phyloP scores from a whole-genome alignment of 352 stramenopile genomes.

The Phytophthora aleatoria region DNA sequence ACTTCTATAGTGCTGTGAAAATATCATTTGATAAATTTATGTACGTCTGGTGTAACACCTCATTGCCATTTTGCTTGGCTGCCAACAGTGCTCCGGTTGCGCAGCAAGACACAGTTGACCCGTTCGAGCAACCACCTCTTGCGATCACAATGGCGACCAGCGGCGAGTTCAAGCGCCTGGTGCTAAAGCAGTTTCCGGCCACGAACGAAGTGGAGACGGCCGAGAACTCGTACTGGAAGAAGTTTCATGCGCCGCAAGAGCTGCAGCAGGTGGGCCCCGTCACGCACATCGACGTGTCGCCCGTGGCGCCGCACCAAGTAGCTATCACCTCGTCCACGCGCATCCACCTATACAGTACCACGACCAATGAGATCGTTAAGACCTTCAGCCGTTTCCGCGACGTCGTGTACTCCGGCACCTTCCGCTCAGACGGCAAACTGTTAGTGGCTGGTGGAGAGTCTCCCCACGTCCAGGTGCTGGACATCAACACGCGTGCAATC shows the following conservation, averaged over 20 bases:
- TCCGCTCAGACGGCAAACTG: conserved; percentile 88
- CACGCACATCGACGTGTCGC: conserved; percentile 87
- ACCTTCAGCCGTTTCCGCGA: conserved; percentile 90
- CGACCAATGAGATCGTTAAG: conserved; percentile 84
- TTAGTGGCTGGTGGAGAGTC: conserved; percentile 83
- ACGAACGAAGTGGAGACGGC: conserved; percentile 77
- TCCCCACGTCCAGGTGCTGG: conserved; percentile 83
- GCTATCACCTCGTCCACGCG: conserved; percentile 88
- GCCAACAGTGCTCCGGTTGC: conserved; percentile 20
- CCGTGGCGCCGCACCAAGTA: conserved; percentile 77
- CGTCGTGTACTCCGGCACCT: conserved; percentile 86
- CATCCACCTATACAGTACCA: conserved; percentile 87
- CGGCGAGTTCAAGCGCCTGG: conserved; percentile 85
- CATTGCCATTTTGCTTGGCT: conserved; percentile 9
- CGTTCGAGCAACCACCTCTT: background rate
- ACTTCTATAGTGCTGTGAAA: background rate
- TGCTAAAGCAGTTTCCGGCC: conserved; percentile 88
- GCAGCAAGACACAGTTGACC: background rate
- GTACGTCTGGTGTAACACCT: conserved; percentile 3
- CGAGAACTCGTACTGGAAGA: conserved; percentile 90
- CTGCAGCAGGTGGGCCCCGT: conserved; percentile 85
- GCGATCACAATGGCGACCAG: conserved; percentile 56
- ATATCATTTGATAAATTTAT: background rate
- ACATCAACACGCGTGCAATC: conserved; percentile 84
- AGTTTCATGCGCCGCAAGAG: conserved; percentile 84